A percentile compares a stretch with the other conserved stretches of the same genome.
Conservation (phyloP, 495 filamentous ascomycete genomes). For the Xylaria sp. region DNA sequence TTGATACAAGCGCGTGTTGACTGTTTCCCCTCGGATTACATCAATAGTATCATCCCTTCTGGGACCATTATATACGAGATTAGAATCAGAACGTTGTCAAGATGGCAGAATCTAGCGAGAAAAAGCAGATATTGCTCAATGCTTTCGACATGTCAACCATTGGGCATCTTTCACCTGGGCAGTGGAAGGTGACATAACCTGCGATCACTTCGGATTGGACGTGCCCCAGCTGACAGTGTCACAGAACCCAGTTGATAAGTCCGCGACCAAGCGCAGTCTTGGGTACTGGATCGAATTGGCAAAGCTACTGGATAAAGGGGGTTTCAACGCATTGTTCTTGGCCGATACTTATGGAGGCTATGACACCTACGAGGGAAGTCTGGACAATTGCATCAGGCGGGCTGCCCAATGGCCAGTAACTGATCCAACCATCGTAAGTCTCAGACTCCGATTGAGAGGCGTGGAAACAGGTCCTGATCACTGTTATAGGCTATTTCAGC, state of each 20-base stretch:
- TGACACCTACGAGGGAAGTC: conserved; percentile 63
- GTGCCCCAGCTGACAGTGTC: conserved; percentile 6
- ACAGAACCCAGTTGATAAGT: conserved; percentile 63
- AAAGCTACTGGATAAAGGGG: conserved; percentile 63
- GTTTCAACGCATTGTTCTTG: conserved; percentile 66
- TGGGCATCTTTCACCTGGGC: conserved; percentile 52
- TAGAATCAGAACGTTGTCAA: conserved; percentile 10
- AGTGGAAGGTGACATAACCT: conserved; percentile 55
- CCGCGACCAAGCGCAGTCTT: conserved; percentile 61
- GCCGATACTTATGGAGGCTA: conserved; percentile 66
- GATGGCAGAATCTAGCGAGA: conserved; percentile 21
- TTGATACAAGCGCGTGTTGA: neutral
- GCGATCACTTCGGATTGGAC: neutral
- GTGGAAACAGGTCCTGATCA: neutral
- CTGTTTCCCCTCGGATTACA: neutral
- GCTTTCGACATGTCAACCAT: conserved; percentile 56
- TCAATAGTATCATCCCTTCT: conserved; percentile 1
- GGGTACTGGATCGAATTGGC: conserved; percentile 68
- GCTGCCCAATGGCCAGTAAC: conserved; percentile 67
- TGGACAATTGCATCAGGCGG: conserved; percentile 52
- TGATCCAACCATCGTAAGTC: conserved; percentile 57
- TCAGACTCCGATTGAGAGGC: neutral
- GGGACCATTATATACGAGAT: conserved; percentile 1
- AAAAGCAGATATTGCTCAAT: conserved; percentile 53
- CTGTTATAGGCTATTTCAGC: conserved; percentile 52